Evolutionary conservation across 2,329 filamentous ascomycete genomes (phyloP), one percentile per base, ranked within the genome.

Genomic region (Ophiostoma sp.): DNA sequence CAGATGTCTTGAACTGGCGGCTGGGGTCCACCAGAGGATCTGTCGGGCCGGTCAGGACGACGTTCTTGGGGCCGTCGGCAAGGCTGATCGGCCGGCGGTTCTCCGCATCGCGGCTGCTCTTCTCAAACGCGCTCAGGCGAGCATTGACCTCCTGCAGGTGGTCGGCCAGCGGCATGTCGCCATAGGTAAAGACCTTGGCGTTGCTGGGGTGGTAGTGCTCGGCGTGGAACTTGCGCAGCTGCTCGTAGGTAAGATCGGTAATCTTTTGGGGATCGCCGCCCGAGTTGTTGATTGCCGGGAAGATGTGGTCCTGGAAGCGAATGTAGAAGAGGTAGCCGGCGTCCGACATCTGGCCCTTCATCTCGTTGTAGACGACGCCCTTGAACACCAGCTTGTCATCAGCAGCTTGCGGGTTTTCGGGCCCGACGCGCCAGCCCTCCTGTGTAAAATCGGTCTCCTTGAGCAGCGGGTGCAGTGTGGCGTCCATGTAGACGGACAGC

Each of bases 261-360:
- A 99, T 99, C 79, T 94, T 96, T 76, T 95, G 90, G 0, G 95
- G 95, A 77, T 99, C 95, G 69, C 95, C 95, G 44, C 95, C 95
- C 1, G 94, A 98, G 81, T 99, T 98, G 81, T 99, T 91, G 78
- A 99, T 90, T 52, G 90, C 90, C 0, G 95, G 95, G 77, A 96
- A 95, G 69, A 99, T 92, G 78, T 95, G 90, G 76, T 98, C 93
- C 77, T 96, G 93, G 80, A 96, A 99, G 69, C 90, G 87, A 74
- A 97, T 96, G 79, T 97, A 98, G 82, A 92, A 99, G 0, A 98
- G 83, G 76, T 99, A 99, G 74, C 93, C 93, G 7, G 94, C 93
- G 79, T 99, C 95, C 1, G 95, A 98, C 89, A 98, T 96, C 77
- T 97, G 94, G 0, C 95, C 95, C 81, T 99, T 99, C 95, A 99